Conservation (phyloP, 2,329 filamentous ascomycete species). For the Xylariaceae sp. region DNA sequence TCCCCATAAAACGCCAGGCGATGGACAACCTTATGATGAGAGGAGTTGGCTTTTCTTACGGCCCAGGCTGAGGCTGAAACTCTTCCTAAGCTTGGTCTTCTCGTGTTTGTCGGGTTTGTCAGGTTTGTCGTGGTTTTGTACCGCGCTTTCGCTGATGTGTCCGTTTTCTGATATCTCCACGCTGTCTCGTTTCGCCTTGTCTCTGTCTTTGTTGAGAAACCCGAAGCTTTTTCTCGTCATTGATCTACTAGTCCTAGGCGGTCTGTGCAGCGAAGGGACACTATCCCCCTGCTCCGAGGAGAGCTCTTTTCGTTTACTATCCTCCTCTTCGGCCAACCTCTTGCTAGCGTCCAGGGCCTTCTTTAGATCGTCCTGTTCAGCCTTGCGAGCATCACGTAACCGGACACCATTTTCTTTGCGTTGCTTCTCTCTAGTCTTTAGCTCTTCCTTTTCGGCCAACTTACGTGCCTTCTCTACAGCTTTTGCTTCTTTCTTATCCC, state of each 20-base stretch:
- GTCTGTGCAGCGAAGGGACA: conserved; percentile 57
- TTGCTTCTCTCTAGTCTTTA: conserved; percentile 49
- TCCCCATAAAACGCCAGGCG: conserved; percentile 9
- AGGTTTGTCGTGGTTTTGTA: conserved; percentile 30
- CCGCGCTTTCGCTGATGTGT: conserved; percentile 38
- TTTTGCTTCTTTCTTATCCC: conserved; percentile 70
- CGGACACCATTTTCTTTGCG: conserved; percentile 41
- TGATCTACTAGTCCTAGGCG: conserved; percentile 74
- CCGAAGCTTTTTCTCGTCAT: conserved; percentile 76
- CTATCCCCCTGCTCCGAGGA: conserved; percentile 43
- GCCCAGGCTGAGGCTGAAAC: conserved; percentile 68
- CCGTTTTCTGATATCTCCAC: conserved; percentile 36
- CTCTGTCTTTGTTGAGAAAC: conserved; percentile 64
- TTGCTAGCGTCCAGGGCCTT: conserved; percentile 62
- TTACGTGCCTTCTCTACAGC: conserved; percentile 54
- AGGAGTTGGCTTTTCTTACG: conserved; percentile 69
- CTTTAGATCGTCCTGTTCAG: conserved; percentile 56
- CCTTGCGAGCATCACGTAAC: conserved; percentile 43
- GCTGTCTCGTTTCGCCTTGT: conserved; percentile 45
- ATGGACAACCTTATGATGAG: conserved; percentile 32
- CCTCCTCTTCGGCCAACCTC: conserved; percentile 58
- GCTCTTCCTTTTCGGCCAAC: conserved; percentile 49
- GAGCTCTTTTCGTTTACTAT: conserved; percentile 54
- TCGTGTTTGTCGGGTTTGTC: conserved; percentile 40
- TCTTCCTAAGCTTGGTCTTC: conserved; percentile 58